phyloP scores from a whole-genome alignment of 1,284 basidiomycete genomes.

The Moniliella sp. region DNA sequence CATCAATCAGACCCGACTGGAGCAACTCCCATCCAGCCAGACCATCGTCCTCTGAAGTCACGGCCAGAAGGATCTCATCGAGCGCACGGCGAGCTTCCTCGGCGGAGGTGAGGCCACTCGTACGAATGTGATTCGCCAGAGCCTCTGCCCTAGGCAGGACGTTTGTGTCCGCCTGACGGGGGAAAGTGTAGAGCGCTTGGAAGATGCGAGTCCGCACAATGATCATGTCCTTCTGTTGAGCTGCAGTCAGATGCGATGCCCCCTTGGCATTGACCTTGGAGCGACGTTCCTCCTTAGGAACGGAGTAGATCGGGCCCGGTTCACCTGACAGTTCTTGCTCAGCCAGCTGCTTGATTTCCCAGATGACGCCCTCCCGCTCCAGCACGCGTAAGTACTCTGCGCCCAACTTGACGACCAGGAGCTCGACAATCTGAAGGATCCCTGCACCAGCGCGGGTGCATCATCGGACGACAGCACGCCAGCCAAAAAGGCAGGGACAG shows the following conservation, averaged over 20 bases:
- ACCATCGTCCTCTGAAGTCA: background rate
- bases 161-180: no score
- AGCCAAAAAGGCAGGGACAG: constrained; percentile 25
- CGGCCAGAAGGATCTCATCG: background rate
- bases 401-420: constrained; percentile 20
- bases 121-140: background rate
- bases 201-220: constrained; percentile 22
- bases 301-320: no score
- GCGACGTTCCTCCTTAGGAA: no score
- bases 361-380: constrained; percentile 25
- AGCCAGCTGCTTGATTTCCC: constrained; percentile 27
- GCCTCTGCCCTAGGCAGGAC: background rate
- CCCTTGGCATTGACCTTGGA: background rate
- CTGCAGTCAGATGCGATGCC: no score
- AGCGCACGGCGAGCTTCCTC: background rate
- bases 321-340: no score
- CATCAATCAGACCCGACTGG: constrained; percentile 76
- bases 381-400: constrained; percentile 18
- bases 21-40: constrained; percentile 84
- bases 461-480: constrained; percentile 24
- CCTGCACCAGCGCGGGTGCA: constrained; percentile 10
- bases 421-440: constrained; percentile 30
- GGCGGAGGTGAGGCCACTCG: background rate
- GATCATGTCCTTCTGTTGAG: constrained; percentile 15
- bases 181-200: no score